These are phyloP conservation scores for Trichoderma reesei DNA, from an alignment of 495 filamentous ascomycete genomes.

Conservation along the genomic window DNA sequence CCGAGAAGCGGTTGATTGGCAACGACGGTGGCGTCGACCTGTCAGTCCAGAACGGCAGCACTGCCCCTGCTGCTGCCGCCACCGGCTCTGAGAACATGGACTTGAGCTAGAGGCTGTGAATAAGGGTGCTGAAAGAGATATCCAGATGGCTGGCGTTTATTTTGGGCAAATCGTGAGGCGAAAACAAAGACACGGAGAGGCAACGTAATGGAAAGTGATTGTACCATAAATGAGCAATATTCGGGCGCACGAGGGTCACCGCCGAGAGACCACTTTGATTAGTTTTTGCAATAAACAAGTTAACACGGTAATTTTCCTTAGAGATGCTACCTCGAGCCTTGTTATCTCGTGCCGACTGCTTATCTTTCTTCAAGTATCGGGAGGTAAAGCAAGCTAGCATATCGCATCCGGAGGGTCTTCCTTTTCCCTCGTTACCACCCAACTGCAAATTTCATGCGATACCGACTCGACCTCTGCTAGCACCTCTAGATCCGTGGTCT, in stretches of 20 bases:
- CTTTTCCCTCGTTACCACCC: no score
- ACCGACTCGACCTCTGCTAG: no score
- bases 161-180: background rate
- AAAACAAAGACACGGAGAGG: conserved; percentile 1
- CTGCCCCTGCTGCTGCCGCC: background rate
- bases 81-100: conserved; percentile 65
- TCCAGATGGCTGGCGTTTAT: conserved; percentile 6
- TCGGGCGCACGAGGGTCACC: background rate
- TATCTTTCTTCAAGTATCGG: no score
- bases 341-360: no score
- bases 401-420: no score
- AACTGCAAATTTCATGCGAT: no score
- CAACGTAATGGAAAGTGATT: background rate
- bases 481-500: no score
- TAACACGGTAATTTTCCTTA: no score
- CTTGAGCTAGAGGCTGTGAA: conserved; percentile 34
- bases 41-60: conserved; percentile 48
- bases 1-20: conserved; percentile 87
- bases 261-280: conserved; percentile 1
- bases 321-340: no score
- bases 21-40: conserved; percentile 73
- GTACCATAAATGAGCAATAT: conserved; percentile 7
- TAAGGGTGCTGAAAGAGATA: background rate
- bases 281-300: conserved; percentile 5
- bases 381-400: no score